phyloP scores from a whole-genome alignment of 2,329 filamentous ascomycete genomes.

The Orbilia blumenaviensis region DNA sequence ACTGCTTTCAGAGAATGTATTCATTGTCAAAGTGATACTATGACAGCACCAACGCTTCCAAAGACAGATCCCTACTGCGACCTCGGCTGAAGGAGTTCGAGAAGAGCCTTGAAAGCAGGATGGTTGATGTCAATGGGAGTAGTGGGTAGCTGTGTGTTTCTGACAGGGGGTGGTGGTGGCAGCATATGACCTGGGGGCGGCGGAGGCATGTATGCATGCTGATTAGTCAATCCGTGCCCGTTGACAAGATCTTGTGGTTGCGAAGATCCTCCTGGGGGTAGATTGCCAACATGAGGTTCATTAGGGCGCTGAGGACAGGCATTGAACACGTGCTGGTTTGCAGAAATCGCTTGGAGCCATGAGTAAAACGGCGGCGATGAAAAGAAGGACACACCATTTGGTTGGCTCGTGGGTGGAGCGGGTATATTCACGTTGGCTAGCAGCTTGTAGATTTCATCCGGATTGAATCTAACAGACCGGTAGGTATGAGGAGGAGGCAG shows the following conservation, averaged over 20 bases:
- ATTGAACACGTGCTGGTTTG: constrained; percentile 26
- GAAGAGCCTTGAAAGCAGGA: constrained; percentile 20
- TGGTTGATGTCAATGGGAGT: constrained; percentile 13
- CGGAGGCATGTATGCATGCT: neutral
- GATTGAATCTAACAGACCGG: constrained; percentile 73
- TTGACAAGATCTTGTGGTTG: constrained; percentile 29
- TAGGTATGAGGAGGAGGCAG: constrained; percentile 79
- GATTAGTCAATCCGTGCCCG: neutral
- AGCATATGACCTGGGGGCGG: neutral
- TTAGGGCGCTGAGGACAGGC: neutral
- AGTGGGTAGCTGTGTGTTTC: neutral
- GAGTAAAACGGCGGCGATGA: constrained; percentile 42
- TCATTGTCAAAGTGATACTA: neutral
- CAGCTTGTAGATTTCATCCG: constrained; percentile 76
- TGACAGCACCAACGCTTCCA: neutral
- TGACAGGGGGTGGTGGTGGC: neutral
- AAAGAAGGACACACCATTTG: constrained; percentile 53
- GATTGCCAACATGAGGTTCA: neutral
- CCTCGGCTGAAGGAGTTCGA: constrained; percentile 16
- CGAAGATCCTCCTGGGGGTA: neutral
- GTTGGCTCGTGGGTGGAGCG: constrained; percentile 31
- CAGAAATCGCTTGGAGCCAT: constrained; percentile 35
- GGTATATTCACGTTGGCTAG: constrained; percentile 75
- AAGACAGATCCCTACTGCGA: neutral
- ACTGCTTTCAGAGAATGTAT: no score